A percentile compares a stretch with the other conserved stretches of the same genome.
phyloP scores from a whole-genome alignment of 2,329 filamentous ascomycete genomes.

The Beauveria rudraprayagi region DNA sequence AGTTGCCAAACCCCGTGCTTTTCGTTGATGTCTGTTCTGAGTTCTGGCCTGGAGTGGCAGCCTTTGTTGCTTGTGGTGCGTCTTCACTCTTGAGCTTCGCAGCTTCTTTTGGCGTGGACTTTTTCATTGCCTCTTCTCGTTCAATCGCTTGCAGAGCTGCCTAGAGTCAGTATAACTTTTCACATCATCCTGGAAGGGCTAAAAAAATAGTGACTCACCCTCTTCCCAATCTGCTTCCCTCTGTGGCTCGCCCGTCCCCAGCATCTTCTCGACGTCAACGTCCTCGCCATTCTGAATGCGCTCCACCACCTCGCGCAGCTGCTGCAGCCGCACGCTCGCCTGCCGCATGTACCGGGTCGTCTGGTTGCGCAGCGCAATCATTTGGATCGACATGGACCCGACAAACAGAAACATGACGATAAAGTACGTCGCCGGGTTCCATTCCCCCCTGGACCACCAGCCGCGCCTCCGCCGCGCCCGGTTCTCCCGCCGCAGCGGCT shows the following conservation, averaged over 20 bases:
- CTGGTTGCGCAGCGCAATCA: constrained; percentile 73
- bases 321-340: constrained; percentile 68
- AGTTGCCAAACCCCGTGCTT: constrained; percentile 31
- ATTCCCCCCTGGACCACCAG: constrained; percentile 48
- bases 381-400: constrained; percentile 91
- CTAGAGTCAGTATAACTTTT: constrained; percentile 11
- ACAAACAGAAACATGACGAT: constrained; percentile 79
- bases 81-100: constrained; percentile 13
- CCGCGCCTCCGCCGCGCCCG: constrained; percentile 11
- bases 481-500: constrained; percentile 46
- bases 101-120: constrained; percentile 21
- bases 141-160: constrained; percentile 60
- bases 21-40: constrained; percentile 17
- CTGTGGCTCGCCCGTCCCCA: constrained; percentile 70
- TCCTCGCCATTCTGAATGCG: constrained; percentile 63
- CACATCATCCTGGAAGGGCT: not conserved
- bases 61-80: constrained; percentile 13
- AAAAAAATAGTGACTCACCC: constrained; percentile 42
- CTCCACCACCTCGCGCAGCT: constrained; percentile 68
- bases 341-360: constrained; percentile 64
- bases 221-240: constrained; percentile 85
- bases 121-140: constrained; percentile 45
- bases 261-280: constrained; percentile 73
- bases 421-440: constrained; percentile 78
- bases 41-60: constrained; percentile 16